phyloP scores from a whole-genome alignment of 257 asterid species.

The Solanum dulcamara region DNA sequence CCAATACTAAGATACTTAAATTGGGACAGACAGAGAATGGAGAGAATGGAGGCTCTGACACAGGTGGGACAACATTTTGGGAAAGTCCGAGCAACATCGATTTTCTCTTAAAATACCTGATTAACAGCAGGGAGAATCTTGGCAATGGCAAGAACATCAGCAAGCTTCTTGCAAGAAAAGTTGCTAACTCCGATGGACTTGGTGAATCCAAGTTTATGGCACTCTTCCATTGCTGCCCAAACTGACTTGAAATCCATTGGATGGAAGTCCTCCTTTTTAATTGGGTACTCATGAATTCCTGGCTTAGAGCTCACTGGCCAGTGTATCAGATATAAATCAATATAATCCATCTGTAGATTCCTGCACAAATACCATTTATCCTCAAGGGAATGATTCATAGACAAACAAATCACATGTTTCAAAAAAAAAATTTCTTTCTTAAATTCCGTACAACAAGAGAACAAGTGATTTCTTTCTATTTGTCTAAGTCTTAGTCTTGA shows the following conservation, averaged over 20 bases:
- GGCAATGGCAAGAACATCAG: constrained; percentile 14
- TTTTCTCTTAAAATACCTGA: constrained; percentile 24
- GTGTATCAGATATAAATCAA: constrained; percentile 42
- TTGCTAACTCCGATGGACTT: constrained; percentile 53
- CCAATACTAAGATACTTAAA: not conserved
- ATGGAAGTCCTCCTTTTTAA: constrained; percentile 25
- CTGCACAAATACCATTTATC: too few species aligned
- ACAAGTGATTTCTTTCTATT: too few species aligned
- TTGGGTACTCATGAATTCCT: constrained; percentile 15
- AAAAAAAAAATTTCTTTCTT: too few species aligned
- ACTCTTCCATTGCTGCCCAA: constrained; percentile 53
- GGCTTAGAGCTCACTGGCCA: constrained; percentile 33
- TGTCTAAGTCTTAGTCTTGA: too few species aligned
- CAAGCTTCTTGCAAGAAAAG: constrained; percentile 29
- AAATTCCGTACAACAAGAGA: too few species aligned
- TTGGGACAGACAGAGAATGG: not conserved
- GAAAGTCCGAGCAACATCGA: not conserved
- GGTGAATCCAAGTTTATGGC: constrained; percentile 30
- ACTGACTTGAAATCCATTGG: constrained; percentile 35
- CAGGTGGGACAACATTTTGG: not conserved
- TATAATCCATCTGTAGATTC: constrained; percentile 30
- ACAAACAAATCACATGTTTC: too few species aligned
- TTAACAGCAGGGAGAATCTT: constrained; percentile 56
- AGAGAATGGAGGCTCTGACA: not conserved
- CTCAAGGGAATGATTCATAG: too few species aligned